phyloP scores from a whole-genome alignment of 2,329 filamentous ascomycete genomes.

The Zymoseptoria crescenta region DNA sequence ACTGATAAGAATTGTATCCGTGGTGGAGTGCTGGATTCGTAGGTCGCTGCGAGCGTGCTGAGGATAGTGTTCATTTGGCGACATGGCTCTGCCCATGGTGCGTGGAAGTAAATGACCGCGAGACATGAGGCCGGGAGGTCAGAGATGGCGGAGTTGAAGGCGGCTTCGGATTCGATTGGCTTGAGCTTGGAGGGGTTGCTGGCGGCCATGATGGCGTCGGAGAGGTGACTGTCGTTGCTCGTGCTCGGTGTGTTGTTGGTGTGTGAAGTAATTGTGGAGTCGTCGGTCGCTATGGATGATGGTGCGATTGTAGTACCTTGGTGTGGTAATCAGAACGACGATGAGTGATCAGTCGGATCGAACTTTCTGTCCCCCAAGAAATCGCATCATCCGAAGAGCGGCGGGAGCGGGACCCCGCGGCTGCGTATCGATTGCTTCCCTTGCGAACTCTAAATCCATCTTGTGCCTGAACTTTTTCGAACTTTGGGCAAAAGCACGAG shows the following conservation, averaged over 20 bases:
- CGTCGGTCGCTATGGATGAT: background rate
- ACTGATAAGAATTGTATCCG: conserved; percentile 77
- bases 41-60: conserved; percentile 75
- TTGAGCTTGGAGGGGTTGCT: conserved; percentile 47
- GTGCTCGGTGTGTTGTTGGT: conserved; percentile 3
- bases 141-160: conserved; percentile 63
- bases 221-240: conserved; percentile 2
- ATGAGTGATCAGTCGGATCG: background rate
- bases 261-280: background rate
- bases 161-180: conserved; percentile 65
- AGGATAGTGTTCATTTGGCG: conserved; percentile 88
- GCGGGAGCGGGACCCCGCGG: background rate
- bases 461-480: background rate
- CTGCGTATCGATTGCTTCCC: background rate
- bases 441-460: background rate
- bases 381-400: background rate
- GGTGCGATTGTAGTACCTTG: background rate
- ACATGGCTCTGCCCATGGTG: conserved; percentile 93
- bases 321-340: background rate
- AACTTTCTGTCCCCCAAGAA: background rate
- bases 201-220: conserved; percentile 5
- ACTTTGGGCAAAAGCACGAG: background rate
- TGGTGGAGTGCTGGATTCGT: conserved; percentile 59
- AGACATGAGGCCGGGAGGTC: conserved; percentile 62
- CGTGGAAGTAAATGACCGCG: conserved; percentile 86